phyloP scores from a whole-genome alignment of 106 monocot genomes.

The Apostasia ramifera region DNA sequence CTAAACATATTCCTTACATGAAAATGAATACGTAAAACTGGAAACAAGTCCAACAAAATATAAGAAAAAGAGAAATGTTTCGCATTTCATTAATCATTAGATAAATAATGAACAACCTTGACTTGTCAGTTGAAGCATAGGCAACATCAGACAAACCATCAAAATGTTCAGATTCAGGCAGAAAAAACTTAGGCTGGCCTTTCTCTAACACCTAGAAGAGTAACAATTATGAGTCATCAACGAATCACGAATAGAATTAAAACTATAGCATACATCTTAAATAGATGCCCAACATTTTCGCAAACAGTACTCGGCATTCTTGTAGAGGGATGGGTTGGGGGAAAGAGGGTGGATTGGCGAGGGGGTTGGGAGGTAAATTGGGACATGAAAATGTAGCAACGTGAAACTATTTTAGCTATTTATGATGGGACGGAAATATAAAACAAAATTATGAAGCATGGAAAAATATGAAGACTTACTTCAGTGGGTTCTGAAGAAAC shows the following conservation, averaged over 20 bases:
- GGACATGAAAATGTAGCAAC: too few relatives aligned
- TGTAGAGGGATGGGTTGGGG: too few relatives aligned
- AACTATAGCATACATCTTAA: too few relatives aligned
- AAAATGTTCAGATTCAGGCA: slow-evolving; percentile 10
- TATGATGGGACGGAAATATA: not conserved
- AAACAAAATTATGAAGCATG: slow-evolving; percentile 1
- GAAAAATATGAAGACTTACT: slow-evolving; percentile 29
- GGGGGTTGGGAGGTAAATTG: too few relatives aligned
- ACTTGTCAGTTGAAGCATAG: slow-evolving; percentile 62
- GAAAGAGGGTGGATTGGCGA: too few relatives aligned
- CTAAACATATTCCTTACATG: not conserved
- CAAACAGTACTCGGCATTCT: too few relatives aligned
- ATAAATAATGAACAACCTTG: slow-evolving; percentile 33
- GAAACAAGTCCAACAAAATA: not conserved
- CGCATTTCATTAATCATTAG: not conserved
- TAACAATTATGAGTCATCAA: slow-evolving; percentile 6
- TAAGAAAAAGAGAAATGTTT: not conserved
- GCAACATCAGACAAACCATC: slow-evolving; percentile 64
- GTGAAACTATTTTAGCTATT: not conserved
- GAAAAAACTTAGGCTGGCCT: slow-evolving; percentile 40
- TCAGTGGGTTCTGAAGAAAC: slow-evolving; percentile 54
- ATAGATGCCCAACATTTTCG: too few relatives aligned
- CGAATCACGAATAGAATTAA: not conserved
- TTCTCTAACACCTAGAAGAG: slow-evolving; percentile 60
- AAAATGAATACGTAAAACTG: not conserved